phyloP scores from a whole-genome alignment of 2,329 filamentous ascomycete genomes.

The Aschersonia sp. region DNA sequence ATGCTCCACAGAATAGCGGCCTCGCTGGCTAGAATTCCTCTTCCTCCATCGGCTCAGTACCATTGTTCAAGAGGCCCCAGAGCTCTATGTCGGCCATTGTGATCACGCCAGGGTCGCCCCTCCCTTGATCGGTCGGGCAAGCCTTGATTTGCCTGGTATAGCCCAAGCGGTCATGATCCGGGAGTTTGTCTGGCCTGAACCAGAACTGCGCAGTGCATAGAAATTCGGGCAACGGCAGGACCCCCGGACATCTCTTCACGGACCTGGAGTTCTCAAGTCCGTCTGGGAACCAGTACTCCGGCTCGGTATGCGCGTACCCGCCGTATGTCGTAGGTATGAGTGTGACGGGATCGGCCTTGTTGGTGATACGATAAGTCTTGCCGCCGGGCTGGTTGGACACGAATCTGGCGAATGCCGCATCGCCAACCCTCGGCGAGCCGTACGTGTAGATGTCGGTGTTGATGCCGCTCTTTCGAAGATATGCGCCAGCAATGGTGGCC shows the following conservation, averaged over 20 bases:
- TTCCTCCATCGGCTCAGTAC: too few species aligned
- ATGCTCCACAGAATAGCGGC: too few species aligned
- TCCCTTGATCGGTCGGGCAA: background rate
- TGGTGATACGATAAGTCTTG: background rate
- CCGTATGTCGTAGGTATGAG: background rate
- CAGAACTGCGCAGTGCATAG: background rate
- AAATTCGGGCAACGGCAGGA: background rate
- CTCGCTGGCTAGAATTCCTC: too few species aligned
- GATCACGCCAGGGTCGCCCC: background rate
- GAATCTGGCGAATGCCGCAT: conserved; percentile 30
- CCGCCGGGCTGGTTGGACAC: background rate
- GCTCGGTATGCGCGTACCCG: background rate
- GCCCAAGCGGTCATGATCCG: background rate
- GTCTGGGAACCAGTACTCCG: conserved; percentile 1
- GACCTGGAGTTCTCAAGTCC: background rate
- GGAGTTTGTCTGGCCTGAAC: background rate
- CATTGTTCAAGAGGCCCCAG: background rate
- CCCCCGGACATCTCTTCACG: background rate
- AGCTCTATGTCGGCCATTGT: background rate
- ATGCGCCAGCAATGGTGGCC: conserved; percentile 41
- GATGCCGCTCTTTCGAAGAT: conserved; percentile 34
- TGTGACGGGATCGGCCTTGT: background rate
- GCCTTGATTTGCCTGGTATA: background rate
- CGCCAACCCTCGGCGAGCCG: conserved; percentile 53
- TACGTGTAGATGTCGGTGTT: conserved; percentile 46